Percentiles rank a stretch among this genome's conserved stretches.
Conservation (phyloP, 805 yeast genomes). For the Myxozyma melibiosi region DNA sequence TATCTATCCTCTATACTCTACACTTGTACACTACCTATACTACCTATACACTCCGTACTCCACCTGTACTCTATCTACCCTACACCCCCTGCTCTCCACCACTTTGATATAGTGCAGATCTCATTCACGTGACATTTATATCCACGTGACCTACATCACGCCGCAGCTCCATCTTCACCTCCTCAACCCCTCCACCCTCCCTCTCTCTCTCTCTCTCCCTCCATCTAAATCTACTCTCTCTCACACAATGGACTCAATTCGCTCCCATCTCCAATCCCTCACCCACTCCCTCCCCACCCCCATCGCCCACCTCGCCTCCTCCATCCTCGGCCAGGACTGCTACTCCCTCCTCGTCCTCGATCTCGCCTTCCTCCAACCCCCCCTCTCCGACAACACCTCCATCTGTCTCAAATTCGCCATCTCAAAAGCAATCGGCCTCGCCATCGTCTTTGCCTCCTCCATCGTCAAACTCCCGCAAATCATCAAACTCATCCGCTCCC, state of each 20-base stretch:
- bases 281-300: slow-evolving; percentile 30
- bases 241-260: not conserved
- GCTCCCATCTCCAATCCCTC: not conserved
- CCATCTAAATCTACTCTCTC: not conserved
- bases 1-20: too few species aligned
- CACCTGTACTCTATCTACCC: too few species aligned
- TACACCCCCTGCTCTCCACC: too few species aligned
- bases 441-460: slow-evolving; percentile 45
- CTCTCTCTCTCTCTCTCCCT: not conserved
- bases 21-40: too few species aligned
- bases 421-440: slow-evolving; percentile 44
- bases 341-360: slow-evolving; percentile 34
- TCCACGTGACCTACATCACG: too few species aligned
- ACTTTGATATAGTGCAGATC: too few species aligned
- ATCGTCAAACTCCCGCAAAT: slow-evolving; percentile 50
- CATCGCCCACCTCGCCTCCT: slow-evolving; percentile 31
- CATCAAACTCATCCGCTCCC: slow-evolving; percentile 40
- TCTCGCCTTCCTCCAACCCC: slow-evolving; percentile 35
- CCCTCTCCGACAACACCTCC: not conserved
- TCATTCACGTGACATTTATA: too few species aligned
- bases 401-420: slow-evolving; percentile 40
- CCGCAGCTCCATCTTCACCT: not conserved
- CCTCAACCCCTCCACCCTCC: not conserved
- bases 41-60: too few species aligned
- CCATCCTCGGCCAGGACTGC: slow-evolving; percentile 35